phyloP scores from a whole-genome alignment of 441 rosid species.

The Gossypium laxum region DNA sequence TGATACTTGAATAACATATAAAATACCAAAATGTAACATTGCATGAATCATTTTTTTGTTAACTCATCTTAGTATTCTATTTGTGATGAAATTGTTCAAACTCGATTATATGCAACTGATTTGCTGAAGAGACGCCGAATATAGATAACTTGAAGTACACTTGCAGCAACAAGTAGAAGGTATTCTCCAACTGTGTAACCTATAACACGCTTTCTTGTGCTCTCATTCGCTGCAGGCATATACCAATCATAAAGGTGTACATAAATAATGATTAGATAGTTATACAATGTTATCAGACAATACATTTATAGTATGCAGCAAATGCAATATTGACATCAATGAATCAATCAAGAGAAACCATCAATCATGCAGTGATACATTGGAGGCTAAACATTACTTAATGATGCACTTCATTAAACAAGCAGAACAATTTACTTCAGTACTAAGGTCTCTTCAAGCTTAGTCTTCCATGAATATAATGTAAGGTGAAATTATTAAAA shows the following conservation, averaged over 20 bases:
- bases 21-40: neutral
- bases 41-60: neutral
- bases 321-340: neutral
- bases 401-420: neutral
- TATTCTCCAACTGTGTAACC: conserved; percentile 78
- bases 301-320: neutral
- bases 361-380: neutral
- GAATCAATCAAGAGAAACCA: neutral
- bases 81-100: conserved; percentile 25
- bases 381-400: neutral
- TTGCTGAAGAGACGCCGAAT: conserved; percentile 92
- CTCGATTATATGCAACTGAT: conserved; percentile 78
- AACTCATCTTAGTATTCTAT: neutral
- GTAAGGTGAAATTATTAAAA: neutral
- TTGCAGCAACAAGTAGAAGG: conserved; percentile 54
- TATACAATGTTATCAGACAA: neutral
- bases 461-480: neutral
- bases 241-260: neutral
- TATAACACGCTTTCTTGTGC: conserved; percentile 73
- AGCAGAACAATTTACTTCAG: neutral
- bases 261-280: neutral
- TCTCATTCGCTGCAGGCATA: conserved; percentile 69
- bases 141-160: conserved; percentile 66
- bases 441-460: neutral
- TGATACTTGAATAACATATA: neutral